phyloP scores from a whole-genome alignment of 805 yeast species.

The Metschnikowia arizonensis region DNA sequence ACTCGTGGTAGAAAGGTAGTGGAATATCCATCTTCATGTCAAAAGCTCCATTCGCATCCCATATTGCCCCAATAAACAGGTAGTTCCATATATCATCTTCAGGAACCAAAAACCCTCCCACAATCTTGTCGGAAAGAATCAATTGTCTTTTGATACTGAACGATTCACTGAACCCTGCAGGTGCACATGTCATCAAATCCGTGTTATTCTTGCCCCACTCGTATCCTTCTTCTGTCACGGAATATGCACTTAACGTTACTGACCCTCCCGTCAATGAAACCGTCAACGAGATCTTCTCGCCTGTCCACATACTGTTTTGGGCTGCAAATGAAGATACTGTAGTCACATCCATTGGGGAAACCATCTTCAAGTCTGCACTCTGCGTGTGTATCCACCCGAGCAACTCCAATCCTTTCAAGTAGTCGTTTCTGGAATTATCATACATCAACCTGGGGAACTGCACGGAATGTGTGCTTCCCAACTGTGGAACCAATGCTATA shows the following conservation, averaged over 20 bases:
- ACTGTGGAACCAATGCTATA: slow-evolving; percentile 81
- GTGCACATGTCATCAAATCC: slow-evolving; percentile 51
- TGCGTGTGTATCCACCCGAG: slow-evolving; percentile 96
- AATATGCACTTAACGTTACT: slow-evolving; percentile 66
- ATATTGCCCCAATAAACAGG: slow-evolving; percentile 80
- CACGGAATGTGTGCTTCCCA: slow-evolving; percentile 66
- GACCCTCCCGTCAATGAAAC: slow-evolving; percentile 83
- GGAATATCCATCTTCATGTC: slow-evolving; percentile 76
- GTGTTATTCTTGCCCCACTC: slow-evolving; percentile 71
- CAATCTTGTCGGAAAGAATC: slow-evolving; percentile 65
- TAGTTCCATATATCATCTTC: slow-evolving; percentile 85
- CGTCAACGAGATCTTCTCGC: slow-evolving; percentile 50
- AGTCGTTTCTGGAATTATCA: slow-evolving; percentile 31
- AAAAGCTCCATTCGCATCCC: slow-evolving; percentile 59
- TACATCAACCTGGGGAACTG: slow-evolving; percentile 54
- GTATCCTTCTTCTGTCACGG: slow-evolving; percentile 59
- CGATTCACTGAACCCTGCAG: slow-evolving; percentile 61
- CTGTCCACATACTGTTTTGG: slow-evolving; percentile 36
- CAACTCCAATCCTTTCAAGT: slow-evolving; percentile 54
- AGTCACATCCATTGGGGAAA: slow-evolving; percentile 70
- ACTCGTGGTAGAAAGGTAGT: slow-evolving; percentile 72
- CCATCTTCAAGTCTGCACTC: slow-evolving; percentile 55
- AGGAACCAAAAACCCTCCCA: slow-evolving; percentile 86
- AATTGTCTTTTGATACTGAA: slow-evolving; percentile 66
- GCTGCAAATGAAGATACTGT: slow-evolving; percentile 47